A percentile compares a stretch with the other conserved stretches of the same genome.
These are phyloP conservation scores for Myochromella boudieri DNA, from an alignment of 768 basidiomycete genomes.

Conservation along the genomic window DNA sequence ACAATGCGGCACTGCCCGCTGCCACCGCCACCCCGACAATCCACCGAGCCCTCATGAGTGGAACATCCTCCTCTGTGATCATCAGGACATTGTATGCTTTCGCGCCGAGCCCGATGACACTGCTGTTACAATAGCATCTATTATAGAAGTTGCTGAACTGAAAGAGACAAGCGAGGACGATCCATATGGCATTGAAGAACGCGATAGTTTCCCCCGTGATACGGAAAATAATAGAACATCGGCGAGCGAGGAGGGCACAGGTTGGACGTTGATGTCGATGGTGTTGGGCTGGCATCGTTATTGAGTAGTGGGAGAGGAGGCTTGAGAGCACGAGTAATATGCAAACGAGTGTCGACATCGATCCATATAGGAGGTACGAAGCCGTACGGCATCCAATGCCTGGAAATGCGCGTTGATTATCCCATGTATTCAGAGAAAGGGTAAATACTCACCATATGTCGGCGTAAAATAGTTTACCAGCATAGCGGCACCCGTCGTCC, in stretches of 20 bases:
- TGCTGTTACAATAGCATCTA: conserved; percentile 27
- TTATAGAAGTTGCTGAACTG: conserved; percentile 25
- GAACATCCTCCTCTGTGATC: conserved; percentile 8
- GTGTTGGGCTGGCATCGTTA: conserved; percentile 10
- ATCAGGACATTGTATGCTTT: conserved; percentile 23
- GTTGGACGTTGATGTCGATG: conserved; percentile 10
- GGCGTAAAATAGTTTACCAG: conserved; percentile 22
- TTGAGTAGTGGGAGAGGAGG: conserved; percentile 24
- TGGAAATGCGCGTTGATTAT: not conserved
- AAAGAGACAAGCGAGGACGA: conserved; percentile 24
- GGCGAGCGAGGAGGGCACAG: conserved; percentile 17
- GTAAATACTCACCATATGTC: conserved; percentile 18
- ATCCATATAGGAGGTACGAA: conserved; percentile 23
- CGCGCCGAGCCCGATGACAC: conserved; percentile 19
- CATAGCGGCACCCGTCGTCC: conserved; percentile 23
- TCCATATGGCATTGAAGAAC: conserved; percentile 22
- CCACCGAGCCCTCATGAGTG: conserved; percentile 6
- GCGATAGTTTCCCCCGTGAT: conserved; percentile 22
- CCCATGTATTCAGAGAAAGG: not conserved
- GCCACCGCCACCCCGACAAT: conserved; percentile 8
- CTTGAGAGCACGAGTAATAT: conserved; percentile 22
- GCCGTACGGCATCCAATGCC: conserved; percentile 23
- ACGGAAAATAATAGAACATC: conserved; percentile 18
- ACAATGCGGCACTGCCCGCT: conserved; percentile 6
- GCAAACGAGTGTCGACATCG: conserved; percentile 22